phyloP scores from a whole-genome alignment of 257 asterid species.

The Nicotiana tabacum region DNA sequence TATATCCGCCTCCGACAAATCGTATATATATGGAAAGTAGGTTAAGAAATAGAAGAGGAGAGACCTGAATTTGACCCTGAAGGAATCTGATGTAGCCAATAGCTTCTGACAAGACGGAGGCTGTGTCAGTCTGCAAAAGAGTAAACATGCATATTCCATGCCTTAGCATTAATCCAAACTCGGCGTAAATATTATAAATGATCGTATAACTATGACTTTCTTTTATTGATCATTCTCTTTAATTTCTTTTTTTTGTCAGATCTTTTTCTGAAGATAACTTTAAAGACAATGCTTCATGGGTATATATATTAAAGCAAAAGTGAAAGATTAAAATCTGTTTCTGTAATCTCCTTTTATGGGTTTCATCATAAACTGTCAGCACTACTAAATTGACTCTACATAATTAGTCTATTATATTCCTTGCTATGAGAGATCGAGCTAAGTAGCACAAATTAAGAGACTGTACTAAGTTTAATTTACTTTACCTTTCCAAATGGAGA shows the following conservation, averaged over 20 bases:
- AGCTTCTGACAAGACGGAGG: conserved; percentile 95
- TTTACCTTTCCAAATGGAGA: conserved; percentile 98
- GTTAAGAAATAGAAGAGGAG: background rate
- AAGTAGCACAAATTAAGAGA: background rate
- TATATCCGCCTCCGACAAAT: no score
- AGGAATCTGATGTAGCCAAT: conserved; percentile 91
- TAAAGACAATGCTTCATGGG: conserved; percentile 36
- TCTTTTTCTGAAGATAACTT: conserved; percentile 28
- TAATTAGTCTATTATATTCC: background rate
- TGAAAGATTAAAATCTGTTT: background rate
- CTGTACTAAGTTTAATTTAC: background rate
- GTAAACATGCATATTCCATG: conserved; percentile 21
- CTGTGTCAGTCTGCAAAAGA: conserved; percentile 99
- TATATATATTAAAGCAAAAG: conserved; percentile 6
- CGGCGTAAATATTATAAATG: no score
- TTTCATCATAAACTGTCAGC: conserved; percentile 22
- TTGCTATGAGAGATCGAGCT: background rate
- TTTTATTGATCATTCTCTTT: background rate
- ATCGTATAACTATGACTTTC: no score
- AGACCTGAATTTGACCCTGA: conserved; percentile 80
- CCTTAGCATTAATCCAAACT: conserved; percentile 17
- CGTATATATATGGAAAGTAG: background rate
- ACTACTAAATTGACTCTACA: background rate
- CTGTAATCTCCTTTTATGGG: conserved; percentile 24
- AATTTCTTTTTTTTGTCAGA: conserved; percentile 23